Evolutionary conservation across 2,329 filamentous ascomycete species (phyloP).

Genomic region (Xylariales sp.): DNA sequence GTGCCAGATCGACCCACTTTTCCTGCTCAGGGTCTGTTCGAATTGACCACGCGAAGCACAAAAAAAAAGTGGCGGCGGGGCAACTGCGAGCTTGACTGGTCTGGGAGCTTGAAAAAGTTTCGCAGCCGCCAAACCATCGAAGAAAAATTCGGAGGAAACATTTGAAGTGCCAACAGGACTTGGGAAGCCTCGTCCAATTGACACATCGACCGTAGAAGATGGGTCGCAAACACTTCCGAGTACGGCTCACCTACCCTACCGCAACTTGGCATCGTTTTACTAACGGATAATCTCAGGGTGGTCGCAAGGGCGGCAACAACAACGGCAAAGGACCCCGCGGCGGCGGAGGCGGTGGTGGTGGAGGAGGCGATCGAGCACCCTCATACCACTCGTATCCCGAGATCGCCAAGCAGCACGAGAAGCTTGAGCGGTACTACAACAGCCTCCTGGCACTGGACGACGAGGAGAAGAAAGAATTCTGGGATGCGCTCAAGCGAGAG

Average conservation of each 20-base stretch:
- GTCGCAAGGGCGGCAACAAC: constrained; percentile 22
- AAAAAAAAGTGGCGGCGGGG: too few relatives aligned
- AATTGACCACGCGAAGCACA: too few relatives aligned
- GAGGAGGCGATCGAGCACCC: constrained; percentile 36
- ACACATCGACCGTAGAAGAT: constrained; percentile 14
- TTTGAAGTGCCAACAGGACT: too few relatives aligned
- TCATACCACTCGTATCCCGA: constrained; percentile 48
- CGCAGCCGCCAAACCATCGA: too few relatives aligned
- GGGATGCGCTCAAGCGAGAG: constrained; percentile 76
- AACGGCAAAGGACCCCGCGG: constrained; percentile 20
- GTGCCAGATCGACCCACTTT: too few relatives aligned
- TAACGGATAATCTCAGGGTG: too few relatives aligned
- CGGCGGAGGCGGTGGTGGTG: constrained; percentile 31
- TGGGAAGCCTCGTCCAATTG: too few relatives aligned
- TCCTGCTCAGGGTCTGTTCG: too few relatives aligned
- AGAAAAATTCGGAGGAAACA: too few relatives aligned
- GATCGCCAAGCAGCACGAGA: constrained; percentile 74
- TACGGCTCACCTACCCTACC: constrained; percentile 10
- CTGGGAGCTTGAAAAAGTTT: too few relatives aligned
- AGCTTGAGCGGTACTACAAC: constrained; percentile 85
- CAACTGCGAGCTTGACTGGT: too few relatives aligned
- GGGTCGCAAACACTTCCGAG: constrained; percentile 23
- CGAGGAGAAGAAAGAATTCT: constrained; percentile 76
- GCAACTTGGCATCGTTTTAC: too few relatives aligned
- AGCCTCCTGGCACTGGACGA: constrained; percentile 69